Conservation (phyloP, 768 basidiomycete genomes). For the Russula earlei region DNA sequence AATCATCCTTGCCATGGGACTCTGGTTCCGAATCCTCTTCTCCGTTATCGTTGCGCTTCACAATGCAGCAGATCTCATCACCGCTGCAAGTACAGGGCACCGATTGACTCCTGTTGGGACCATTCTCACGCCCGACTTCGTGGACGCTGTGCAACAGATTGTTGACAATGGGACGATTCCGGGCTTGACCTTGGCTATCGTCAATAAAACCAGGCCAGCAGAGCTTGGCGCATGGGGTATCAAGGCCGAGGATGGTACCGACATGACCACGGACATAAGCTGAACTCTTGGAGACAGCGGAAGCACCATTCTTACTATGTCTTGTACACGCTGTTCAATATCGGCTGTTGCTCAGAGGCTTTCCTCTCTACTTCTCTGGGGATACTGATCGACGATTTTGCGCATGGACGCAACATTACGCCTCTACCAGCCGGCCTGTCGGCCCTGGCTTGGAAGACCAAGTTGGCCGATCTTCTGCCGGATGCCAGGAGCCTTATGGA, state of each 20-base stretch:
- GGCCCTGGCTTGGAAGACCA: conserved; percentile 31
- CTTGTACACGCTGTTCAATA: conserved; percentile 30
- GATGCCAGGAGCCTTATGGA: conserved; percentile 34
- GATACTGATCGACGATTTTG: conserved; percentile 35
- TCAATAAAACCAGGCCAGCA: neutral
- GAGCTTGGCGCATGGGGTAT: conserved; percentile 15
- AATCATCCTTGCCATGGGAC: neutral
- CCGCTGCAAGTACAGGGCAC: neutral
- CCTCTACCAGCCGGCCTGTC: conserved; percentile 26
- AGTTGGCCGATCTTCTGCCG: conserved; percentile 29
- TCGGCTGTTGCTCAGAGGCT: conserved; percentile 33
- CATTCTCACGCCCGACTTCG: conserved; percentile 10
- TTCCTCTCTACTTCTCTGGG: conserved; percentile 33
- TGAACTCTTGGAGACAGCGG: neutral
- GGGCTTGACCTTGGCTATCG: conserved; percentile 10
- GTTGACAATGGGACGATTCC: neutral
- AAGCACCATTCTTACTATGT: neutral
- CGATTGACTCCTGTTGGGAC: neutral
- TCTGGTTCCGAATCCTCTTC: neutral
- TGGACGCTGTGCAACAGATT: neutral
- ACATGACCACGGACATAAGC: conserved; percentile 14
- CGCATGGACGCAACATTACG: conserved; percentile 28
- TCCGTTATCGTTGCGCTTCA: neutral
- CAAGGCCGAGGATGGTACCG: conserved; percentile 8
- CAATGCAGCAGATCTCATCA: neutral